phyloP scores from a whole-genome alignment of 2,329 filamentous ascomycete genomes.

The Bertia moriformis region DNA sequence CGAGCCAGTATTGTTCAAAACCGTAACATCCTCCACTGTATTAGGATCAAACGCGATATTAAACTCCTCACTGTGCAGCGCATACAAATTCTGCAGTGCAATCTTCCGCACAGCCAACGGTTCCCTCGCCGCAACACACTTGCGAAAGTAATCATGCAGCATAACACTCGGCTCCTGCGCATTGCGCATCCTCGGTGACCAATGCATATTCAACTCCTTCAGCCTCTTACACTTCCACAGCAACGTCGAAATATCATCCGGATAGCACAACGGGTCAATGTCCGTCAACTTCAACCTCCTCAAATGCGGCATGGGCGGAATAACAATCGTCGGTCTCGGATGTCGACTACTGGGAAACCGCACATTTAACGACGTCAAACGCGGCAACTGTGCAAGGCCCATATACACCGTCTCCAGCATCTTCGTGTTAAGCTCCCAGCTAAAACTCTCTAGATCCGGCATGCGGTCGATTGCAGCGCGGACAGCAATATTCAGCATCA shows the following conservation, averaged over 20 bases:
- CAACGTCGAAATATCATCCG: slow-evolving; percentile 43
- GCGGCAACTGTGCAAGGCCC: slow-evolving; percentile 31
- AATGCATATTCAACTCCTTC: slow-evolving; percentile 39
- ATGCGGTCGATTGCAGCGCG: slow-evolving; percentile 44
- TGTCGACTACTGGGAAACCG: slow-evolving; percentile 38
- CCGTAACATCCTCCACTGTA: slow-evolving; percentile 28
- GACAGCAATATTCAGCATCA: slow-evolving; percentile 46
- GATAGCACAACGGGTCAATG: slow-evolving; percentile 49
- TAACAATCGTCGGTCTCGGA: slow-evolving; percentile 37
- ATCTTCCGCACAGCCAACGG: slow-evolving; percentile 30
- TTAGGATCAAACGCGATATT: slow-evolving; percentile 23
- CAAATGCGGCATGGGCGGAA: slow-evolving; percentile 41
- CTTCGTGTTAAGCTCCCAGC: slow-evolving; percentile 46
- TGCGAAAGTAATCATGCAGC: slow-evolving; percentile 38
- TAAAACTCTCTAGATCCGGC: slow-evolving; percentile 35
- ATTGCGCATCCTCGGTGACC: slow-evolving; percentile 45
- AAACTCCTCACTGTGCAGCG: slow-evolving; percentile 30
- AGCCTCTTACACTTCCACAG: slow-evolving; percentile 36
- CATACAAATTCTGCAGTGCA: slow-evolving; percentile 41
- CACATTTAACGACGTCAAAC: slow-evolving; percentile 35
- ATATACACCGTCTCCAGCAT: slow-evolving; percentile 41
- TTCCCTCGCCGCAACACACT: slow-evolving; percentile 28
- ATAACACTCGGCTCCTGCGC: slow-evolving; percentile 39
- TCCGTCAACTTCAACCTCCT: slow-evolving; percentile 35
- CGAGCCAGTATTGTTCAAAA: slow-evolving; percentile 34